Conservation (phyloP, 2,329 filamentous ascomycete genomes). For the Claviceps spartinae region DNA sequence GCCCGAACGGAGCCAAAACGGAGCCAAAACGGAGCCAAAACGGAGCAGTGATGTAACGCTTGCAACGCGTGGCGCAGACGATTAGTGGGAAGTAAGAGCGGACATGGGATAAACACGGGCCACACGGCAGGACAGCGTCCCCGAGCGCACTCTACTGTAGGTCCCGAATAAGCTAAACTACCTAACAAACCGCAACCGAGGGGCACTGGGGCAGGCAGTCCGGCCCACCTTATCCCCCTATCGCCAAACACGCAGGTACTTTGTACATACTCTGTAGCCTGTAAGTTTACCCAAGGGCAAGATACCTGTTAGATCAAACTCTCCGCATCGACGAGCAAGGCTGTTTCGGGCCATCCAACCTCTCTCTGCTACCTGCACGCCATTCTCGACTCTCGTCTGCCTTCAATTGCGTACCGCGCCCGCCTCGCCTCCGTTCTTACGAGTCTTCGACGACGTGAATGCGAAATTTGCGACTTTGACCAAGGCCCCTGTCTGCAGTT, state of each 20-base stretch:
- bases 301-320: neutral
- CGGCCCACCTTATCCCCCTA: neutral
- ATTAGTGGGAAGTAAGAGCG: neutral
- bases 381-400: neutral
- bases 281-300: no score
- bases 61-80: no score
- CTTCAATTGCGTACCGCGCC: neutral
- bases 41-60: no score
- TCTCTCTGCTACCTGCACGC: neutral
- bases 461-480: neutral
- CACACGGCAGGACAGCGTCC: no score
- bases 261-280: neutral
- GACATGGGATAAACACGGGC: neutral
- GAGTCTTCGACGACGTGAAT: neutral
- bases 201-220: neutral
- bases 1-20: neutral
- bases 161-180: neutral
- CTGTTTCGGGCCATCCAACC: neutral
- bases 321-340: neutral
- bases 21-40: neutral
- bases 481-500: neutral
- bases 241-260: neutral
- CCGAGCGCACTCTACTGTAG: no score
- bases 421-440: neutral
- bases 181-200: neutral